These are phyloP conservation scores for Teunomyces aglyptinius DNA, from an alignment of 805 yeast species.

Conservation along the genomic window DNA sequence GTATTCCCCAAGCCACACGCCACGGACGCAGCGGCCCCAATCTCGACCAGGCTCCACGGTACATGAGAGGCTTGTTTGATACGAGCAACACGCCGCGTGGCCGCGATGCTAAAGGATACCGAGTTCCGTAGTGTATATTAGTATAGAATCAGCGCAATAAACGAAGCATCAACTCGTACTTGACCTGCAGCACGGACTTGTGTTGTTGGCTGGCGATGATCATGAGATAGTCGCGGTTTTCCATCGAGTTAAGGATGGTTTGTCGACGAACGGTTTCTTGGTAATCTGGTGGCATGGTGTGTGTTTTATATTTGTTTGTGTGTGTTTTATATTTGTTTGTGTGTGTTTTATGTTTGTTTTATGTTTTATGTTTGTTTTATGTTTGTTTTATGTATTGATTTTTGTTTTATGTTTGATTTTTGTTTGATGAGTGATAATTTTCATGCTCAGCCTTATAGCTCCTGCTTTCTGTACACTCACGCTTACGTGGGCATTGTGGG, in stretches of 20 bases:
- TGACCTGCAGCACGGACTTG: constrained; percentile 42
- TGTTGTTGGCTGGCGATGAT: constrained; percentile 41
- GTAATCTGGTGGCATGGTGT: not conserved
- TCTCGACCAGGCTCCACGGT: constrained; percentile 43
- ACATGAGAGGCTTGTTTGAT: constrained; percentile 39
- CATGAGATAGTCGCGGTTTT: constrained; percentile 36
- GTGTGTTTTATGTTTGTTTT: too few species aligned
- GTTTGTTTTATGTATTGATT: too few species aligned
- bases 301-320: too few species aligned
- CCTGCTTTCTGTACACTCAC: constrained; percentile 37
- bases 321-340: too few species aligned
- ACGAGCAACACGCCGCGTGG: constrained; percentile 9
- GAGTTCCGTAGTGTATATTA: constrained; percentile 5
- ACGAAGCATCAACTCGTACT: constrained; percentile 35
- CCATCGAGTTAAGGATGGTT: constrained; percentile 37
- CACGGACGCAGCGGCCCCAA: constrained; percentile 27
- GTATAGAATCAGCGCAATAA: constrained; percentile 14
- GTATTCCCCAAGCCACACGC: constrained; percentile 20
- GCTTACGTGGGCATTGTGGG: constrained; percentile 50
- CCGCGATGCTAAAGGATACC: constrained; percentile 4
- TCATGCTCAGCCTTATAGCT: not conserved
- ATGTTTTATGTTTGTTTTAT: too few species aligned
- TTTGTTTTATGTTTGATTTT: too few species aligned
- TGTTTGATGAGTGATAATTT: not conserved
- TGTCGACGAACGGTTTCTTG: constrained; percentile 20